Evolutionary conservation across 257 asterid species (phyloP).

Genomic region (Solanum pinnatisectum): DNA sequence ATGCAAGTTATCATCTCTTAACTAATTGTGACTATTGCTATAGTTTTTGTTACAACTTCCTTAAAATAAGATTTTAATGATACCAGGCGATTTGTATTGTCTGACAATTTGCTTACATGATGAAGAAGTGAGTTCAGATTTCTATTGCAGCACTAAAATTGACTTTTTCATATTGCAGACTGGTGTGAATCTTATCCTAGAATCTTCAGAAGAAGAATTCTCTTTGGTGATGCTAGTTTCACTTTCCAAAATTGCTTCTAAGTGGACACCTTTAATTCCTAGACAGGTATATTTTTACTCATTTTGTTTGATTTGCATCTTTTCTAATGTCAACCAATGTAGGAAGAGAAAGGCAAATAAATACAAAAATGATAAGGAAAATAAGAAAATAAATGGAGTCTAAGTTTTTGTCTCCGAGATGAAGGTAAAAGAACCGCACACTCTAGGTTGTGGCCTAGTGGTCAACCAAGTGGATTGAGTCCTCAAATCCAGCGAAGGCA

Average conservation of each 20-base stretch:
- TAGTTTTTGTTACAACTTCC: background rate
- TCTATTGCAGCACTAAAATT: constrained; percentile 13
- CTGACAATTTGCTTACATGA: constrained; percentile 3
- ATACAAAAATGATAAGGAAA: background rate
- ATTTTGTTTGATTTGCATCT: background rate
- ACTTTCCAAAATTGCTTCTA: constrained; percentile 72
- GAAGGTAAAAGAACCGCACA: background rate
- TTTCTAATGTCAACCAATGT: background rate
- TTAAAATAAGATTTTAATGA: background rate
- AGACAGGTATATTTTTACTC: constrained; percentile 43
- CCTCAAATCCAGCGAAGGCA: background rate
- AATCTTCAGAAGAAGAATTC: constrained; percentile 58
- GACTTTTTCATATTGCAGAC: constrained; percentile 27
- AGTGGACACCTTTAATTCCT: constrained; percentile 59
- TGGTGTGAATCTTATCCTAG: constrained; percentile 63
- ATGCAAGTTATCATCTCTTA: background rate
- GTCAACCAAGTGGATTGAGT: background rate
- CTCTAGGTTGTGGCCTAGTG: background rate
- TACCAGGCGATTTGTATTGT: background rate
- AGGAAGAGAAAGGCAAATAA: background rate
- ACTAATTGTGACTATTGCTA: background rate
- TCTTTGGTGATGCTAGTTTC: constrained; percentile 64
- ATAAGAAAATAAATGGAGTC: background rate
- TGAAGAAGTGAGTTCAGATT: background rate
- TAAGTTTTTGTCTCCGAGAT: background rate